Evolutionary conservation across 192 early-diverging fungal genomes (phyloP).

Genomic region (Obelidium mucronatum): DNA sequence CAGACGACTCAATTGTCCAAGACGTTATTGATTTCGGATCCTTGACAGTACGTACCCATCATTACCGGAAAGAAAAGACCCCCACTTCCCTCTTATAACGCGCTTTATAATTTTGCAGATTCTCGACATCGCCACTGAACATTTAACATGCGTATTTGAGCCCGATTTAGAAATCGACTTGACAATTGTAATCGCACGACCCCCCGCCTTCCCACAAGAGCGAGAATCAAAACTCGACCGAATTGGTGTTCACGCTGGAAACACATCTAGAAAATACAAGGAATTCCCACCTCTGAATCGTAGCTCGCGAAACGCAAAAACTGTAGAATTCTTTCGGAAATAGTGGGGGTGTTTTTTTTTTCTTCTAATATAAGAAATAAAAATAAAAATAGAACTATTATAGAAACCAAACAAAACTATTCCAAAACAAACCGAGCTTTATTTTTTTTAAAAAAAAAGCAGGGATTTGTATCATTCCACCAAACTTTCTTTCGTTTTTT

Average conservation of each 20-base stretch:
- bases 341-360: too few relatives aligned
- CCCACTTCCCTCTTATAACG: not conserved
- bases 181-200: constrained; percentile 42
- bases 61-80: not conserved
- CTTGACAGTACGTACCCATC: constrained; percentile 31
- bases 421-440: not conserved
- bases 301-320: constrained; percentile 50
- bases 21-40: constrained; percentile 41
- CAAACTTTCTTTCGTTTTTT: constrained; percentile 71
- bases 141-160: constrained; percentile 36
- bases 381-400: too few relatives aligned
- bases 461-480: too few relatives aligned
- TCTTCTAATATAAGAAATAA: too few relatives aligned
- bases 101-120: constrained; percentile 17
- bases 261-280: constrained; percentile 25
- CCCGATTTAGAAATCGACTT: constrained; percentile 44
- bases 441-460: too few relatives aligned
- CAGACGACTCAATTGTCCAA: constrained; percentile 45
- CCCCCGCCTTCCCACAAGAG: constrained; percentile 47
- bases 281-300: constrained; percentile 41
- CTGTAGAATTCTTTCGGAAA: constrained; percentile 40
- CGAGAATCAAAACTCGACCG: not conserved
- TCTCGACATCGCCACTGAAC: constrained; percentile 28
- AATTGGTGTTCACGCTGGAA: not conserved
- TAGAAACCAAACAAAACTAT: too few relatives aligned